A percentile compares a stretch with the other conserved stretches of the same genome.
phyloP scores from a whole-genome alignment of 2,329 filamentous ascomycete species.

The Pyricularia pennisetigena region DNA sequence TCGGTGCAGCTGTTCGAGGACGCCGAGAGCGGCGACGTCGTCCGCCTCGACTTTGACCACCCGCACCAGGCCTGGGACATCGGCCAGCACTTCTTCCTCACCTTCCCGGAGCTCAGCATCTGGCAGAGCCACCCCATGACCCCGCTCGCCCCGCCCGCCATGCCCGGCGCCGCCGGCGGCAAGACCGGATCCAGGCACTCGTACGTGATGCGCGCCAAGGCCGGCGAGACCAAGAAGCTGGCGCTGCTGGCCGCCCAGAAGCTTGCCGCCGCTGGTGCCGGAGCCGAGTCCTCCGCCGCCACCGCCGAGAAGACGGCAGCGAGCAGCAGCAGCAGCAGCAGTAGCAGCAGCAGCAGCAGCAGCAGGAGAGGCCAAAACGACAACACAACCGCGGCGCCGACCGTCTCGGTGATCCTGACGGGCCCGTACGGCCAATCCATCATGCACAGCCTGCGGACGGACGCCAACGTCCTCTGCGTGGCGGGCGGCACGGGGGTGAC shows the following conservation, averaged over 20 bases:
- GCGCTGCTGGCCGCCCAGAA: conserved; percentile 32
- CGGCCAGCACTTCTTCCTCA: conserved; percentile 64
- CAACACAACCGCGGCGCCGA: conserved; percentile 12
- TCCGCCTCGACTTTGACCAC: conserved; percentile 57
- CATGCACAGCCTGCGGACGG: conserved; percentile 26
- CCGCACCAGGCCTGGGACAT: conserved; percentile 50
- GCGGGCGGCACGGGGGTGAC: conserved; percentile 51
- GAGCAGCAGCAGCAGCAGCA: background rate
- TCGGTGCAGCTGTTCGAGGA: conserved; percentile 43
- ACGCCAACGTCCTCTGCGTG: conserved; percentile 39
- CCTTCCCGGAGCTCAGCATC: conserved; percentile 54
- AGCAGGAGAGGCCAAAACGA: background rate
- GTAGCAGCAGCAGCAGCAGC: background rate
- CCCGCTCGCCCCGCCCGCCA: conserved; percentile 42
- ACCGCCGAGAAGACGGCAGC: background rate
- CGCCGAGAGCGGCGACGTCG: conserved; percentile 45
- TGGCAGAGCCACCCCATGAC: conserved; percentile 70
- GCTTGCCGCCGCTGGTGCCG: conserved; percentile 14
- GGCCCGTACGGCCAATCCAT: conserved; percentile 52
- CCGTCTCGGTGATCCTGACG: conserved; percentile 47
- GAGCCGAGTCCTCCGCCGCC: fast-evolving
- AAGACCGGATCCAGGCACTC: conserved; percentile 31
- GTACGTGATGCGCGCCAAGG: conserved; percentile 47
- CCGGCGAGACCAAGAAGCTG: conserved; percentile 49
- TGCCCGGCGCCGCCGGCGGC: conserved; percentile 20